A percentile compares a stretch with the other conserved stretches of the same genome.
These are phyloP conservation scores for Clohesyomyces aquaticus DNA, from an alignment of 495 filamentous ascomycete species.

Conservation along the genomic window DNA sequence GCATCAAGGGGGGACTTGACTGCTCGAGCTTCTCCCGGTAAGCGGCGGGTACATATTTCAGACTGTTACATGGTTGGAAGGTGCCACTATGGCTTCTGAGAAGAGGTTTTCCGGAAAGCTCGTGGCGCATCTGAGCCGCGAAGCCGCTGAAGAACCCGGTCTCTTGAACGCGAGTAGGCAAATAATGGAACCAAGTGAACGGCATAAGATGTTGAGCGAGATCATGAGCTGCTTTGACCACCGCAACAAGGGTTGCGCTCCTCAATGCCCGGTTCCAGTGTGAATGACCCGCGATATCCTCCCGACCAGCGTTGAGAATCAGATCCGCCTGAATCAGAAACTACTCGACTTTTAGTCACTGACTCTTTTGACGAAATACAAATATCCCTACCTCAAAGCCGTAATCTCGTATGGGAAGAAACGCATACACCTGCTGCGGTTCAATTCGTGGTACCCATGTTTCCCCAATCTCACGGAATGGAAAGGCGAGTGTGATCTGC, in stretches of 20 bases:
- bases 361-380: background rate
- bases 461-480: background rate
- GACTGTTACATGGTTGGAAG: background rate
- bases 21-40: background rate
- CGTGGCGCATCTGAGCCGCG: background rate
- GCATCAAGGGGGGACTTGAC: background rate
- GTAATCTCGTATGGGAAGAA: constrained; percentile 17
- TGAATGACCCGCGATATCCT: background rate
- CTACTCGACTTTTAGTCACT: background rate
- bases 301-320: constrained; percentile 6
- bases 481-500: constrained; percentile 10
- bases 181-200: constrained; percentile 5
- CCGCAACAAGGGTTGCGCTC: background rate
- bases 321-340: constrained; percentile 21
- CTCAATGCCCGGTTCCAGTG: constrained; percentile 4
- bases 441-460: background rate
- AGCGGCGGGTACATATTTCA: background rate
- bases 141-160: background rate
- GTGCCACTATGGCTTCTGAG: background rate
- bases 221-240: background rate
- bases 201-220: background rate
- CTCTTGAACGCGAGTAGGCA: constrained; percentile 8
- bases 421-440: constrained; percentile 15
- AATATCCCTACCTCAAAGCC: constrained; percentile 9
- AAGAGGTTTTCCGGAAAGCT: background rate